Evolutionary conservation across 2,329 filamentous ascomycete species (phyloP).

Genomic region (Fusarium protoensiforme): DNA sequence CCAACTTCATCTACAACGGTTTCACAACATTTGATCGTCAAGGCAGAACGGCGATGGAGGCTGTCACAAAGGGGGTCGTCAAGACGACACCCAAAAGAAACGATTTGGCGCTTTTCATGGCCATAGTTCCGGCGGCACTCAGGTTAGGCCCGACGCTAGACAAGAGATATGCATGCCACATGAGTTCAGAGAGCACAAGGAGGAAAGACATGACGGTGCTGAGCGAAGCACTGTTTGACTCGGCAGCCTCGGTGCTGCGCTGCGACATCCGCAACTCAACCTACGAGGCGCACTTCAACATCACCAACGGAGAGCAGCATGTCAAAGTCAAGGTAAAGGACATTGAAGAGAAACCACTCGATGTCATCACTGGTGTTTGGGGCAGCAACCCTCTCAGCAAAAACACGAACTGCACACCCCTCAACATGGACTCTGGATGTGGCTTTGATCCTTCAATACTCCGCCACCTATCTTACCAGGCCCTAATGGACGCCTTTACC

Average conservation of each 20-base stretch:
- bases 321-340: not conserved
- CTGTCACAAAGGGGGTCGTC: not conserved
- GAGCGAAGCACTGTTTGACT: not conserved
- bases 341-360: not conserved
- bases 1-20: not conserved
- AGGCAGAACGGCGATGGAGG: not conserved
- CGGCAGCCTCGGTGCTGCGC: not conserved
- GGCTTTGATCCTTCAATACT: not conserved
- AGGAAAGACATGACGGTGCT: too few species aligned
- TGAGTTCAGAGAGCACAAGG: too few species aligned
- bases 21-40: not conserved
- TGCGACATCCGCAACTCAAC: not conserved
- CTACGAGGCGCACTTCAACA: not conserved
- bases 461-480: not conserved
- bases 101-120: not conserved
- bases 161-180: too few species aligned
- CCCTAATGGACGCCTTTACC: not conserved
- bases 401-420: not conserved
- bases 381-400: not conserved
- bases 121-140: not conserved
- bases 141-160: not conserved
- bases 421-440: not conserved
- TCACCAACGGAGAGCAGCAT: not conserved
- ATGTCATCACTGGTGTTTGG: not conserved
- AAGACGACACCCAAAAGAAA: not conserved